Evolutionary conservation across 2,329 filamentous ascomycete genomes (phyloP), one percentile per base, ranked within the genome.

Genomic region (Huntiella savannae): DNA sequence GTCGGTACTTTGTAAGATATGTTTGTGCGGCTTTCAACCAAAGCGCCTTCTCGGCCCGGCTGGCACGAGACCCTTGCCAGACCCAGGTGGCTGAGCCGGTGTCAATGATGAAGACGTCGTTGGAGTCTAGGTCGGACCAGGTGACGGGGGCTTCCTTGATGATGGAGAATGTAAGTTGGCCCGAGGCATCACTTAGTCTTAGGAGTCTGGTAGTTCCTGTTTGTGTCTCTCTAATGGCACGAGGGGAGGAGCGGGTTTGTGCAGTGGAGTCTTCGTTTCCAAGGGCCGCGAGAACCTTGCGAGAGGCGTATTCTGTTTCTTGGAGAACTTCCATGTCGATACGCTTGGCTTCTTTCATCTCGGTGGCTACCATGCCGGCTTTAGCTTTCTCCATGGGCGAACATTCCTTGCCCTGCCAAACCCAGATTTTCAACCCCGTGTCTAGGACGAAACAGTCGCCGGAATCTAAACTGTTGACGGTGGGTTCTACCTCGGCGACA

Each of bases 341-440:
- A 52, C 77, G 70, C 55, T 79, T 80, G 10, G 73, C 74, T 5
- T 73, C 59, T 0, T 70, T 78, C 67, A 76, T 66, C 50, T 77
- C 72, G 54, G 78, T 69, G 4, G 80, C 76, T 2, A 80, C 73
- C 56, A 78, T 74, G 0, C 77, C 77, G 0, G 75, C 74, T 60
- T 76, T 78, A 39, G 71, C 70, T 61, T 78, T 80, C 55, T 82
- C 77, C 73, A 79, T 78, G 0, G 76, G 77, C 40, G 70, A 75
- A 55, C 74, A 77, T 37, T 65, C 66, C 54, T 66, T 67, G 43
- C 77, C 77, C 60, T 81, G 77, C 77, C 77, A 82, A 3, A 79
- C 72, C 67, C 72, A 79, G 52, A 81, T 76, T 62, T 79, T 79
- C 43, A 71, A 63, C 17, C 69, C 69, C 45, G 65, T 66, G 53